These are phyloP conservation scores for Andrographis paniculata DNA, from an alignment of 305 asterid genomes.

Conservation along the genomic window DNA sequence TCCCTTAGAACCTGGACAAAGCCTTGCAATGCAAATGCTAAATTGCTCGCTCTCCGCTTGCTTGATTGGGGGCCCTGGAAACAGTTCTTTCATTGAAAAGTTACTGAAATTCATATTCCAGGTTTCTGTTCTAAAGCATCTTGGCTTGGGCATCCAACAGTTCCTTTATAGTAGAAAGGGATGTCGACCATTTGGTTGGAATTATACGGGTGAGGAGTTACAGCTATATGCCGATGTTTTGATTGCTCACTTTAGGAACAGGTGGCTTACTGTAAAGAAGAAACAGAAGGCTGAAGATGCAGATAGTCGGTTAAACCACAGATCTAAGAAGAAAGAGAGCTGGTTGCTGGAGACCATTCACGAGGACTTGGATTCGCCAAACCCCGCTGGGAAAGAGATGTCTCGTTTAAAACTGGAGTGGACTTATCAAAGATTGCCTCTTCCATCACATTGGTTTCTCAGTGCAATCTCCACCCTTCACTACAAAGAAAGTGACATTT, in stretches of 20 bases:
- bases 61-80: constrained; percentile 57
- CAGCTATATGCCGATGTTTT: constrained; percentile 45
- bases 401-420: constrained; percentile 57
- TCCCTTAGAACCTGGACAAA: constrained; percentile 27
- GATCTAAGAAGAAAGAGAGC: constrained; percentile 27
- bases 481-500: constrained; percentile 39
- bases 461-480: constrained; percentile 64
- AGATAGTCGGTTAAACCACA: constrained; percentile 17
- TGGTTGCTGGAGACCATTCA: constrained; percentile 58
- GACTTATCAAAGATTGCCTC: constrained; percentile 88
- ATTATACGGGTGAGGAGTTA: constrained; percentile 57
- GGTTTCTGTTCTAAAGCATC: constrained; percentile 56
- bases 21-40: constrained; percentile 34
- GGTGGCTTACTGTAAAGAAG: constrained; percentile 68
- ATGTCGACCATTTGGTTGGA: constrained; percentile 41
- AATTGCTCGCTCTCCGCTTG: constrained; percentile 47
- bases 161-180: constrained; percentile 33
- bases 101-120: constrained; percentile 47
- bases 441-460: constrained; percentile 86
- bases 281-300: constrained; percentile 32
- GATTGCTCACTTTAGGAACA: constrained; percentile 58
- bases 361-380: constrained; percentile 40
- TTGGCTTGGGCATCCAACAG: constrained; percentile 40
- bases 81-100: constrained; percentile 39
- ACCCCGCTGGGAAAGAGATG: constrained; percentile 19